Evolutionary conservation across 2,329 filamentous ascomycete species (phyloP).

Genomic region (Grosmannia huntii): DNA sequence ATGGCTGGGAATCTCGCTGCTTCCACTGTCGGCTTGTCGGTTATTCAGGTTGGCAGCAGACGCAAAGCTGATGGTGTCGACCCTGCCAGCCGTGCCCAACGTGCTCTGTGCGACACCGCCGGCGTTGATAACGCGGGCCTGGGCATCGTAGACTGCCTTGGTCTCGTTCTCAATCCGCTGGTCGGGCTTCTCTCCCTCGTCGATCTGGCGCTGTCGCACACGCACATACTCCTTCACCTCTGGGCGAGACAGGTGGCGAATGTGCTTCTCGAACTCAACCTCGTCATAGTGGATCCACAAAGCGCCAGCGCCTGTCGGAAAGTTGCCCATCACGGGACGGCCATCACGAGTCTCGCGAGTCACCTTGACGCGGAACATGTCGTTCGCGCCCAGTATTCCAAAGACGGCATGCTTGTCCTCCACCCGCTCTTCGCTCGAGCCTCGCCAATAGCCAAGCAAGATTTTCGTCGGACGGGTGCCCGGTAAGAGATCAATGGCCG

Average conservation of each 20-base stretch:
- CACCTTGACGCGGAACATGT: slow-evolving; percentile 53
- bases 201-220: slow-evolving; percentile 45
- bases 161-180: slow-evolving; percentile 37
- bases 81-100: slow-evolving; percentile 10
- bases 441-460: slow-evolving; percentile 46
- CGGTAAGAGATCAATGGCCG: slow-evolving; percentile 28
- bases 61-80: slow-evolving; percentile 12
- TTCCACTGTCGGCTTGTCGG: slow-evolving; percentile 9
- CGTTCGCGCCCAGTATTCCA: slow-evolving; percentile 48
- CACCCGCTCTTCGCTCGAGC: slow-evolving; percentile 32
- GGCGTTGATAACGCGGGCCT: slow-evolving; percentile 15
- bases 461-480: slow-evolving; percentile 45
- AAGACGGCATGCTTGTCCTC: slow-evolving; percentile 48
- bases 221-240: slow-evolving; percentile 54
- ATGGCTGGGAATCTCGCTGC: not conserved
- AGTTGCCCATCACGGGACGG: slow-evolving; percentile 44
- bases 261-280: slow-evolving; percentile 43
- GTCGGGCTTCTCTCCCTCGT: slow-evolving; percentile 35
- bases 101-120: slow-evolving; percentile 13
- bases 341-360: slow-evolving; percentile 48
- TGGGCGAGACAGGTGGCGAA: slow-evolving; percentile 34
- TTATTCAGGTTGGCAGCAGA: slow-evolving; percentile 8
- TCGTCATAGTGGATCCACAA: slow-evolving; percentile 53
- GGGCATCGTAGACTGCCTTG: slow-evolving; percentile 38
- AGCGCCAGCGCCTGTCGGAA: slow-evolving; percentile 45